Evolutionary conservation across 2,329 filamentous ascomycete species (phyloP).

Genomic region (Parafenestella ontariensis): DNA sequence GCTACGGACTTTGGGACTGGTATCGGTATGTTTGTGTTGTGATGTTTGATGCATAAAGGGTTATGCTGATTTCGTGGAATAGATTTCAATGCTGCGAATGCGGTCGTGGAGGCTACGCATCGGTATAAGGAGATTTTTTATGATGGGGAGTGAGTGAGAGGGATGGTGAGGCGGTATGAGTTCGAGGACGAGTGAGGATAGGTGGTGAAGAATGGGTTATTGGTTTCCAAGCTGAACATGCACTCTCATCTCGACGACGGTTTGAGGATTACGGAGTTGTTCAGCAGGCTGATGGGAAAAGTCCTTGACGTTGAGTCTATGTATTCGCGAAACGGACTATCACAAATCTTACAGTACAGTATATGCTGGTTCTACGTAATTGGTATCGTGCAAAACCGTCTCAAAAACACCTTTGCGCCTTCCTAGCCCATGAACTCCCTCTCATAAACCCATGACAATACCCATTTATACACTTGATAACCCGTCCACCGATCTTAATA

Average conservation of each 20-base stretch:
- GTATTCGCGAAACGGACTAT: neutral
- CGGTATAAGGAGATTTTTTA: slow-evolving; percentile 83
- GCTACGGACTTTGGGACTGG: slow-evolving; percentile 72
- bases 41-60: neutral
- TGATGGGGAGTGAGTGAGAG: slow-evolving; percentile 48
- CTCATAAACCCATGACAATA: neutral
- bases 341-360: neutral
- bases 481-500: neutral
- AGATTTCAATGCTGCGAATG: slow-evolving; percentile 79
- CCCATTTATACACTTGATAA: neutral
- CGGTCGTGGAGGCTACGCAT: slow-evolving; percentile 87
- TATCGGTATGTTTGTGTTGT: slow-evolving; percentile 70
- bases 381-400: slow-evolving; percentile 5
- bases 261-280: too few species aligned
- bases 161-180: neutral
- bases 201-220: neutral
- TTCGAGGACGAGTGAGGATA: neutral
- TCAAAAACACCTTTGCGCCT: neutral
- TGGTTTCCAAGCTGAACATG: too few species aligned
- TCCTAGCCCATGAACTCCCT: neutral
- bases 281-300: too few species aligned
- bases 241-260: too few species aligned
- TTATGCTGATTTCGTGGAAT: neutral
- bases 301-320: neutral
- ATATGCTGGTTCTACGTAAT: neutral